Evolutionary conservation across 2,329 filamentous ascomycete genomes (phyloP).

Genomic region (Anthostomella pinea): DNA sequence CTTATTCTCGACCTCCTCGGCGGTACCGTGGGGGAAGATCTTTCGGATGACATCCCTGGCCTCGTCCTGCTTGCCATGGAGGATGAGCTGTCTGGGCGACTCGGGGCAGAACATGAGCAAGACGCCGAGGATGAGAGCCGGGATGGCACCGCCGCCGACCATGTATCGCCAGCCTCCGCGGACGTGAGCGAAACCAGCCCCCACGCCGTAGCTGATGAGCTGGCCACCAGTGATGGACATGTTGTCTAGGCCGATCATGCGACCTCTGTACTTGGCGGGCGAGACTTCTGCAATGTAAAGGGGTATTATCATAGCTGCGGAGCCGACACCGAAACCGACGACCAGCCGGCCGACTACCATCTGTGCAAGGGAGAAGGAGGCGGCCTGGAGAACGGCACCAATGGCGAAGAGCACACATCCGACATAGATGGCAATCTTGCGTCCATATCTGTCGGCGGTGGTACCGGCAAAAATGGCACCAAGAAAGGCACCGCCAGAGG

Average conservation of each 20-base stretch:
- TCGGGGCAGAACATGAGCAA: conserved; percentile 47
- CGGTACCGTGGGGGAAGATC: conserved; percentile 41
- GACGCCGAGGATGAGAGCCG: conserved; percentile 41
- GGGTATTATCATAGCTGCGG: conserved; percentile 43
- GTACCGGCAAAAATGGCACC: conserved; percentile 35
- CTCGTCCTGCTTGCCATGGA: conserved; percentile 38
- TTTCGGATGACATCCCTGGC: conserved; percentile 36
- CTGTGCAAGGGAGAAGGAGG: conserved; percentile 38
- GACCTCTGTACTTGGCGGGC: conserved; percentile 46
- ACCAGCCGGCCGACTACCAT: conserved; percentile 45
- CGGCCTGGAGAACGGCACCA: conserved; percentile 36
- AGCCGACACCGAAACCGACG: conserved; percentile 48
- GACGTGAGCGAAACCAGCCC: conserved; percentile 38
- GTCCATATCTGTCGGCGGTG: neutral
- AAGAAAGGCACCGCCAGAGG: conserved; percentile 45
- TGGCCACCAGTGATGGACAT: conserved; percentile 43
- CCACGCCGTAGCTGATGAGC: conserved; percentile 40
- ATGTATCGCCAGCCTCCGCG: conserved; percentile 48
- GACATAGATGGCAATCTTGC: conserved; percentile 37
- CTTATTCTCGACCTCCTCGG: conserved; percentile 43
- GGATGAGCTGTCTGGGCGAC: conserved; percentile 45
- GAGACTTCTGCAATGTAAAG: conserved; percentile 49
- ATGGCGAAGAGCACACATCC: conserved; percentile 39
- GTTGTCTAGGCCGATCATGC: conserved; percentile 48
- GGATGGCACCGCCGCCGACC: conserved; percentile 46